A percentile compares a stretch with the other conserved stretches of the same genome.
Evolutionary conservation across 345 rosid species (phyloP).

Genomic region (Xanthoceras sorbifolium): DNA sequence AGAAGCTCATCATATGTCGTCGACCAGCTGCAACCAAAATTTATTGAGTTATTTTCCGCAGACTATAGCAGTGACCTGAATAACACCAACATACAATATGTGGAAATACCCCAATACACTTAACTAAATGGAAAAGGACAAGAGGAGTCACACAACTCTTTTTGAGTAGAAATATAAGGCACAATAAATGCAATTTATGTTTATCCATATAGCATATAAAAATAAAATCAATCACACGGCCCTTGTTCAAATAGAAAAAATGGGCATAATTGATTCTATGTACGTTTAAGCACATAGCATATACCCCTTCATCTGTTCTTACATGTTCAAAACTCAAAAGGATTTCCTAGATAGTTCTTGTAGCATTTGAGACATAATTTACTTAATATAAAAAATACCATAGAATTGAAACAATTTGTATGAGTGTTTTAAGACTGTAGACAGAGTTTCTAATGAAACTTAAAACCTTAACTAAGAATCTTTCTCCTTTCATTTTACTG

Average conservation of each 20-base stretch:
- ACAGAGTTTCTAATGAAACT: not conserved
- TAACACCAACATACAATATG: not conserved
- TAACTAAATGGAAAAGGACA: not conserved
- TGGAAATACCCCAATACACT: not conserved
- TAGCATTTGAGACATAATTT: not conserved
- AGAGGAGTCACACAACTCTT: not conserved
- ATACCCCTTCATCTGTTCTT: not conserved
- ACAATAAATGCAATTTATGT: not conserved
- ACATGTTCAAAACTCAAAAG: not conserved
- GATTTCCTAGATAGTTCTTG: not conserved
- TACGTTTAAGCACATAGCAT: not conserved
- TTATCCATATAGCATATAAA: not conserved
- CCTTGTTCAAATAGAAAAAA: not conserved
- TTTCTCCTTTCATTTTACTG: not conserved
- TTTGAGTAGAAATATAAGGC: not conserved
- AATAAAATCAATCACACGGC: not conserved
- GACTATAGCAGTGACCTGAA: not conserved
- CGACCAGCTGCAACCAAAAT: slow-evolving; percentile 73
- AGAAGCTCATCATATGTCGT: slow-evolving; percentile 85
- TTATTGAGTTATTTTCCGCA: slow-evolving; percentile 26
- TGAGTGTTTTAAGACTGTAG: not conserved
- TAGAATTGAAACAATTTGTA: not conserved
- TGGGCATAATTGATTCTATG: not conserved
- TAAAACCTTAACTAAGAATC: not conserved
- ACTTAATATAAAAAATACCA: not conserved